These are phyloP conservation scores for Metschnikowia noctiluminum DNA, from an alignment of 805 yeast genomes.

Conservation along the genomic window DNA sequence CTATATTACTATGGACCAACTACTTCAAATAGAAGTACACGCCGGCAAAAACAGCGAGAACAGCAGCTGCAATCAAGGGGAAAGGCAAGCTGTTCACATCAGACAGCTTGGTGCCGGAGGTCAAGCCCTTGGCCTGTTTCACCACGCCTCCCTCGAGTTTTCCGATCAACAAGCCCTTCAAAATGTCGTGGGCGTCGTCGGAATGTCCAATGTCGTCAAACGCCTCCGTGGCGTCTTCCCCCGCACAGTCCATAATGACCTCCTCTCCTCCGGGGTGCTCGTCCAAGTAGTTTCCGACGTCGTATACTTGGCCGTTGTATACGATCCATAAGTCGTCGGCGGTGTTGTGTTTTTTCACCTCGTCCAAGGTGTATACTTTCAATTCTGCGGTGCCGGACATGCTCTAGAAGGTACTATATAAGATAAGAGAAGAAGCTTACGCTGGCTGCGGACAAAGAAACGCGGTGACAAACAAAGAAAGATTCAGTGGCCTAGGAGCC, in stretches of 20 bases:
- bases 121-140: slow-evolving; percentile 20
- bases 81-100: slow-evolving; percentile 18
- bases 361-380: slow-evolving; percentile 55
- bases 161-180: slow-evolving; percentile 71
- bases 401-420: background rate
- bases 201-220: slow-evolving; percentile 94
- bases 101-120: slow-evolving; percentile 8
- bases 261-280: slow-evolving; percentile 82
- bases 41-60: slow-evolving; percentile 18
- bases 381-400: slow-evolving; percentile 20
- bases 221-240: slow-evolving; percentile 69
- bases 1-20: background rate
- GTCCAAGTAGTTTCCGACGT: slow-evolving; percentile 40
- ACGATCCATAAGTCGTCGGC: slow-evolving; percentile 43
- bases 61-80: slow-evolving; percentile 19
- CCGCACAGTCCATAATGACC: slow-evolving; percentile 73
- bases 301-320: slow-evolving; percentile 44
- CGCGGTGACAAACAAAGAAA: no score
- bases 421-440: background rate
- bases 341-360: slow-evolving; percentile 40
- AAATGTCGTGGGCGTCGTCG: slow-evolving; percentile 84
- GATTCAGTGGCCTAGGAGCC: background rate
- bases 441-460: background rate
- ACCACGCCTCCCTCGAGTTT: slow-evolving; percentile 63
- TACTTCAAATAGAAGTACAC: slow-evolving; percentile 19